These are phyloP conservation scores for Pseudocercospora crystallina DNA, from an alignment of 2,329 filamentous ascomycete species.

Conservation along the genomic window DNA sequence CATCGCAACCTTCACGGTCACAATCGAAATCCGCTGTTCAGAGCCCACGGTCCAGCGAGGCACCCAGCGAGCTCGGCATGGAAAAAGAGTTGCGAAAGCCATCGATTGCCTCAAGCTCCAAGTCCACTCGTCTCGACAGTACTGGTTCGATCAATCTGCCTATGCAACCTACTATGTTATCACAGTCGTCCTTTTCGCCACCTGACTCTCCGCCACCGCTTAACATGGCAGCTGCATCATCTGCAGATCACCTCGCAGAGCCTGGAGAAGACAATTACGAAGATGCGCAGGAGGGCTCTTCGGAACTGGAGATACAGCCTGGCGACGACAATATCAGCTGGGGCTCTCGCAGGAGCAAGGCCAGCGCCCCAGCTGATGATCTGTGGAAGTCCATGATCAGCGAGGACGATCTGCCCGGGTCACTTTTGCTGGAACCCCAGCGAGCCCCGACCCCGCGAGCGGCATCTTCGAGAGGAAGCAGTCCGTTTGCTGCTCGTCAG, in stretches of 20 bases:
- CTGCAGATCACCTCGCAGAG: slow-evolving; percentile 39
- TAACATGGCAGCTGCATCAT: not conserved
- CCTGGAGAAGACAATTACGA: slow-evolving; percentile 39
- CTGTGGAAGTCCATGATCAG: slow-evolving; percentile 35
- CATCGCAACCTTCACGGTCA: slow-evolving; percentile 3
- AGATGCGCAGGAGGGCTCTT: slow-evolving; percentile 1
- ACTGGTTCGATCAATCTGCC: not conserved
- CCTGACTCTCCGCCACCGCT: not conserved
- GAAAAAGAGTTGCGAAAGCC: too few species aligned
- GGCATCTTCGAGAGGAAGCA: slow-evolving; percentile 20
- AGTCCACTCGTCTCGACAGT: slow-evolving; percentile 1
- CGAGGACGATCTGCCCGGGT: slow-evolving; percentile 33
- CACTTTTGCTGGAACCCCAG: slow-evolving; percentile 22
- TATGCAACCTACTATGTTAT: slow-evolving; percentile 5
- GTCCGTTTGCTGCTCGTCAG: slow-evolving; percentile 19
- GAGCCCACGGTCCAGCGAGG: not conserved
- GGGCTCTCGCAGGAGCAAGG: slow-evolving; percentile 33
- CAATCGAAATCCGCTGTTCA: not conserved
- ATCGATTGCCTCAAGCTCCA: not conserved
- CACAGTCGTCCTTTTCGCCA: not conserved
- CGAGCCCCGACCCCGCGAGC: slow-evolving; percentile 13
- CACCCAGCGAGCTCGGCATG: not conserved
- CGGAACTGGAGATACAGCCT: slow-evolving; percentile 33
- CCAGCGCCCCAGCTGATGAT: slow-evolving; percentile 26
- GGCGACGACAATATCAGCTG: slow-evolving; percentile 41